Base-by-base conservation (phyloP, 306 rosid genomes). In the Trifolium repens region DNA sequence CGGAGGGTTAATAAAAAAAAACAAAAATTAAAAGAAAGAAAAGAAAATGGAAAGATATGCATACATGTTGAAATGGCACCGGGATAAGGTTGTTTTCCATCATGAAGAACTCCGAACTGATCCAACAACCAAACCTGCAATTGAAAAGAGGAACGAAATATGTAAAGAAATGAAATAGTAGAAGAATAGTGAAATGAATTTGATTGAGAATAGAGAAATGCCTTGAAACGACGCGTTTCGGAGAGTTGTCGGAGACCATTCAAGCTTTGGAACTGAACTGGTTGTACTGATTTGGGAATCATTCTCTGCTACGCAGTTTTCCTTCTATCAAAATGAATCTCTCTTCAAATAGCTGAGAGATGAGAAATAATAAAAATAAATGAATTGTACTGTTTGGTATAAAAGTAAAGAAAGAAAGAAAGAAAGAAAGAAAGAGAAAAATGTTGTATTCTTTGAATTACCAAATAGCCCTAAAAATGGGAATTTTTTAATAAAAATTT, bases 71-170 rank as follows among this genome's bases (percentile, higher is more conserved):
- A 78, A 76, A 91, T 82, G 34, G 96, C 94, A 40, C 85, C 91
- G 0, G 97, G 96, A 81, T 94, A 94, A 84, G 97, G 96, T 52
- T 87, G 89, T 79, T 91, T 94, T 53, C 98, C 98, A 58, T 94
- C 98, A 11, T 94, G 97, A 53, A 94, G 96, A 32, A 94, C 98
- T 74, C 98, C 98, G 71, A 91, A 94, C 77, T 94, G 98, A 82
- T 94, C 98, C 69, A 94, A 82, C 27, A 91, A 83, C 97, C 98
- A 94, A 2, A 92, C 96, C 98, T 94, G 40, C 15, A n/a, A 32
- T 32, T 32, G 6, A 5, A 66, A 35, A 9, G 24, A 67, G 10
- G 52, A 68, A 32, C 12, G 16, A 39, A 39, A 1, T 39, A 39
- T 37, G 59, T 16, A 8, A 53, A 17, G 30, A 37, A 39, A 0